phyloP scores from a whole-genome alignment of 371 early-diverging fungal species.

The Syncephalastrum sp. region DNA sequence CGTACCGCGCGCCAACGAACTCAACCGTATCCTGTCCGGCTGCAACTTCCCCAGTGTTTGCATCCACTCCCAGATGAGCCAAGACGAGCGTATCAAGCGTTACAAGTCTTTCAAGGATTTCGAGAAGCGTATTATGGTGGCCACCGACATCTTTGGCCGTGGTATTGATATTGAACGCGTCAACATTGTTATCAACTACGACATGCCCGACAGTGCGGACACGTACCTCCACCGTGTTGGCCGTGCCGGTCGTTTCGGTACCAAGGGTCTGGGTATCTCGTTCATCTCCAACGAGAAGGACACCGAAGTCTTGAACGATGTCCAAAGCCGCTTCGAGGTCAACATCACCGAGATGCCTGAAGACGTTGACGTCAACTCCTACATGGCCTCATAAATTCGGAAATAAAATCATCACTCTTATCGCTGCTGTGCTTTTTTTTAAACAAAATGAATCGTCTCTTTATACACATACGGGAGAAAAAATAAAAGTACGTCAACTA shows the following conservation, averaged over 20 bases:
- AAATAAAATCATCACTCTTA: too few relatives aligned
- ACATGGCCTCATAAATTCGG: slow-evolving; percentile 36
- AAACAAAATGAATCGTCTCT: neutral
- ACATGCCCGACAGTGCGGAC: slow-evolving; percentile 95
- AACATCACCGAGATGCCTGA: slow-evolving; percentile 90
- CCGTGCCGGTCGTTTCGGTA: slow-evolving; percentile 99
- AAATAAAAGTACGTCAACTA: slow-evolving; percentile 4
- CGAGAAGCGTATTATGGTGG: slow-evolving; percentile 94
- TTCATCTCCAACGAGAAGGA: slow-evolving; percentile 94
- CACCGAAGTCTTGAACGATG: slow-evolving; percentile 76
- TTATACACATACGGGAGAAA: slow-evolving; percentile 1
- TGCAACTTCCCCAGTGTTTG: slow-evolving; percentile 95
- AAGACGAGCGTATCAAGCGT: slow-evolving; percentile 89
- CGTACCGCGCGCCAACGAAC: slow-evolving; percentile 83
- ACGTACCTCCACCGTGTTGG: slow-evolving; percentile 98
- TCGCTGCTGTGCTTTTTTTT: too few relatives aligned
- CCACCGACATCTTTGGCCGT: slow-evolving; percentile 98
- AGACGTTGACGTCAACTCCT: slow-evolving; percentile 78
- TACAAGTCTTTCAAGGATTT: slow-evolving; percentile 97
- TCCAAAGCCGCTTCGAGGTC: slow-evolving; percentile 96
- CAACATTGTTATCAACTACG: slow-evolving; percentile 99
- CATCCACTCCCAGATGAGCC: slow-evolving; percentile 90
- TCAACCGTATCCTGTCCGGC: slow-evolving; percentile 84
- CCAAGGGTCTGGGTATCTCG: slow-evolving; percentile 97
- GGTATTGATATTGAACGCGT: slow-evolving; percentile 99